Conservation (phyloP, 768 basidiomycete genomes). For the Chiua virens region DNA sequence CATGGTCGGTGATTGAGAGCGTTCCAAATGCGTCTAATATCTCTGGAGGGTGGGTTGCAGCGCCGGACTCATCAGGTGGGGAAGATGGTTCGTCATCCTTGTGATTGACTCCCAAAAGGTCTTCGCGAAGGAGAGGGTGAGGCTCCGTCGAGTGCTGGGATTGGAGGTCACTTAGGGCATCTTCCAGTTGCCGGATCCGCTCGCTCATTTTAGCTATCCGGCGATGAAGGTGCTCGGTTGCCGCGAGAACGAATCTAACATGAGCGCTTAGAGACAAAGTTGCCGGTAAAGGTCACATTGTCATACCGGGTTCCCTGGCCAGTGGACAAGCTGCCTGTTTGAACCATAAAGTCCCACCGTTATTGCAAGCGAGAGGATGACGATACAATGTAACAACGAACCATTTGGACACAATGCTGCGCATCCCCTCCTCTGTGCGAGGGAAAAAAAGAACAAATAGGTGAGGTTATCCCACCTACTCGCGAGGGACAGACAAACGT, state of each 20-base stretch:
- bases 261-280: constrained; percentile 6
- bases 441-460: background rate
- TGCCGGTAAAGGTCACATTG: constrained; percentile 2
- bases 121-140: constrained; percentile 61
- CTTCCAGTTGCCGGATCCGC: constrained; percentile 60
- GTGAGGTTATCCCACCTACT: background rate
- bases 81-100: constrained; percentile 24
- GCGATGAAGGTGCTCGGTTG: constrained; percentile 64
- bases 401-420: constrained; percentile 73
- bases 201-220: constrained; percentile 52
- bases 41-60: constrained; percentile 34
- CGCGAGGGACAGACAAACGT: constrained; percentile 14
- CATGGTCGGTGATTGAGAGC: constrained; percentile 58
- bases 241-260: constrained; percentile 56
- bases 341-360: background rate
- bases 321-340: constrained; percentile 68
- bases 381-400: constrained; percentile 34
- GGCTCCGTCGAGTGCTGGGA: constrained; percentile 49
- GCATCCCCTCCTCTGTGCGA: constrained; percentile 59
- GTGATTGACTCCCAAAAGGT: constrained; percentile 39
- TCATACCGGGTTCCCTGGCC: constrained; percentile 71
- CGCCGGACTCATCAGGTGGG: constrained; percentile 26
- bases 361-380: constrained; percentile 1
- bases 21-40: constrained; percentile 60
- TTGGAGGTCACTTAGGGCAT: constrained; percentile 54